These are phyloP conservation scores for Chlorencoelia australis DNA, from an alignment of 2,329 filamentous ascomycete genomes.

Conservation along the genomic window DNA sequence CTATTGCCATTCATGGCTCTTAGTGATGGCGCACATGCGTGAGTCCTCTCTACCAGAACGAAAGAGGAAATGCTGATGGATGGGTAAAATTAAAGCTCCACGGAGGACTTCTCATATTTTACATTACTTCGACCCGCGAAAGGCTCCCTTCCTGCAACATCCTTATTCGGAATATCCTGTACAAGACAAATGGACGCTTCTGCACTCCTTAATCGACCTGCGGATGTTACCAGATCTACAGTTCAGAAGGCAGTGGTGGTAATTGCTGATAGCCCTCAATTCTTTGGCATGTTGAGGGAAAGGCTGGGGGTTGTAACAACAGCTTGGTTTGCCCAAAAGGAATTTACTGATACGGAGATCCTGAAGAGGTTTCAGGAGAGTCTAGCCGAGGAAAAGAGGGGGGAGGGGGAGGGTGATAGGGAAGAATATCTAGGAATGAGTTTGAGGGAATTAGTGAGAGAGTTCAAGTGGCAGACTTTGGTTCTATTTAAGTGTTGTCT, in stretches of 20 bases:
- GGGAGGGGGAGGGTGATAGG: slow-evolving; percentile 58
- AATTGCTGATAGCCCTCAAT: slow-evolving; percentile 81
- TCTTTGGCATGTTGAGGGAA: slow-evolving; percentile 84
- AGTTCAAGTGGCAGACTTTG: slow-evolving; percentile 90
- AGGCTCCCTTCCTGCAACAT: slow-evolving; percentile 51
- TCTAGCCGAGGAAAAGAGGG: slow-evolving; percentile 55
- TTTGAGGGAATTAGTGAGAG: slow-evolving; percentile 80
- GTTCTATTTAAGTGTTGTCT: slow-evolving; percentile 90
- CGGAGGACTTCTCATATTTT: slow-evolving; percentile 98
- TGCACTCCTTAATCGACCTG: slow-evolving; percentile 64
- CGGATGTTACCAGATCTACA: slow-evolving; percentile 91
- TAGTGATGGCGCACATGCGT: slow-evolving; percentile 91
- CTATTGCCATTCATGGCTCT: slow-evolving; percentile 93
- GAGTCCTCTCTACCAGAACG: slow-evolving; percentile 28
- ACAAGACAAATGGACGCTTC: slow-evolving; percentile 82
- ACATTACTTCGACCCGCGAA: slow-evolving; percentile 64
- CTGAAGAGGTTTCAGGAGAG: slow-evolving; percentile 85
- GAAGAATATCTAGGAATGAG: slow-evolving; percentile 87
- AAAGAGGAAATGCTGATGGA: slow-evolving; percentile 1
- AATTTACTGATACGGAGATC: slow-evolving; percentile 89
- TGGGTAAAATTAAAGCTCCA: slow-evolving; percentile 43
- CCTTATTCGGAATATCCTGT: slow-evolving; percentile 92
- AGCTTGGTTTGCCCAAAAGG: slow-evolving; percentile 91
- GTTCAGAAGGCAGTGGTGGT: slow-evolving; percentile 98
- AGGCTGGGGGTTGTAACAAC: slow-evolving; percentile 82